Evolutionary conservation across 352 stramenopile genomes (phyloP).

Genomic region (Pythium scleroteichum): DNA sequence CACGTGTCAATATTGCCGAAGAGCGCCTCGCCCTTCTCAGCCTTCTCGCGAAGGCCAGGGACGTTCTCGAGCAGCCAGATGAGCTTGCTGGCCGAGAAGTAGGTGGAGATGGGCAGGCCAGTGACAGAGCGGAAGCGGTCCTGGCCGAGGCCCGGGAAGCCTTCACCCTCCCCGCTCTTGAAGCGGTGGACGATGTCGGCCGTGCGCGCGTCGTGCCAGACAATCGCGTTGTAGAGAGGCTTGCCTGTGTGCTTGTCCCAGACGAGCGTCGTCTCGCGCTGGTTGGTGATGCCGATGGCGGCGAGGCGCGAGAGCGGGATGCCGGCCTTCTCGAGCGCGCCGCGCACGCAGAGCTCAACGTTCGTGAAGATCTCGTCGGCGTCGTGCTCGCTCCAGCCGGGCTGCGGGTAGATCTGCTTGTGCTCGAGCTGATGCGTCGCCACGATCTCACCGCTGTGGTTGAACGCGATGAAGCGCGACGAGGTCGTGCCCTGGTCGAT

Average conservation of each 20-base stretch:
- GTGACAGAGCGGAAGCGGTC: conserved; percentile 85
- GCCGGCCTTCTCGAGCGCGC: conserved; percentile 68
- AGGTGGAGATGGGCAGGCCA: conserved; percentile 95
- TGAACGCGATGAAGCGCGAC: conserved; percentile 96
- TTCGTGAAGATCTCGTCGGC: conserved; percentile 95
- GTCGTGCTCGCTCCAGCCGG: conserved; percentile 98
- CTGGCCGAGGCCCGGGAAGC: conserved; percentile 48
- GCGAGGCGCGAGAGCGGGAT: conserved; percentile 77
- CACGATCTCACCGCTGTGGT: conserved; percentile 87
- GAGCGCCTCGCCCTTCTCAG: conserved; percentile 83
- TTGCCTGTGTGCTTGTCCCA: conserved; percentile 96
- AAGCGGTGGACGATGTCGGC: conserved; percentile 86
- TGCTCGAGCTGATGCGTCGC: conserved; percentile 95
- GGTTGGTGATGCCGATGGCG: conserved; percentile 98
- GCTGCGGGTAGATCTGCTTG: conserved; percentile 95
- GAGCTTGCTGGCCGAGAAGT: conserved; percentile 98
- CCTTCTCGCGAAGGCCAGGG: conserved; percentile 79
- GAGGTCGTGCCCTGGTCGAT: conserved; percentile 98
- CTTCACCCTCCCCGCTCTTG: conserved; percentile 61
- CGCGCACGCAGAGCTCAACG: conserved; percentile 69
- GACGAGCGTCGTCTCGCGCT: conserved; percentile 97
- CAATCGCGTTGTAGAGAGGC: conserved; percentile 98
- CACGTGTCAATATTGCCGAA: conserved; percentile 99
- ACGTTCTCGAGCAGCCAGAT: conserved; percentile 98
- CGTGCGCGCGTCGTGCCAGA: conserved; percentile 98